Percentiles rank a stretch among this genome's conserved stretches.
phyloP scores from a whole-genome alignment of 805 yeast genomes.

The Metschnikowia reukaufii region DNA sequence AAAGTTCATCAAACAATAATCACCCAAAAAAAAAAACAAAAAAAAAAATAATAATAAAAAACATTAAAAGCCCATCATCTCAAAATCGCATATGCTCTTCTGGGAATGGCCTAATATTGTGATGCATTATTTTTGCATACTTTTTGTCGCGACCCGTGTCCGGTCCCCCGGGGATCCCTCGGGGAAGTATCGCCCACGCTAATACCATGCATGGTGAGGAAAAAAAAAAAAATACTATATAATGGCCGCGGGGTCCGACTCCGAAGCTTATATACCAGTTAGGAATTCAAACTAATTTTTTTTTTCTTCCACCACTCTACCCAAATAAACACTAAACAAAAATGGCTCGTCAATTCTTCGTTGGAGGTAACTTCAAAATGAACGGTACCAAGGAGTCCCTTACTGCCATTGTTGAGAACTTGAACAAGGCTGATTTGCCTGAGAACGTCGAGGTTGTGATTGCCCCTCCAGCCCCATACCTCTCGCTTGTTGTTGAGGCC shows the following conservation, averaged over 20 bases:
- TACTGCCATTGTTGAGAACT: slow-evolving; percentile 75
- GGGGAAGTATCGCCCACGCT: slow-evolving; percentile 14
- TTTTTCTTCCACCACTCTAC: not conserved
- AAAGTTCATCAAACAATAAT: too few species aligned
- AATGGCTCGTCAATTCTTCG: slow-evolving; percentile 89
- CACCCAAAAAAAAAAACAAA: too few species aligned
- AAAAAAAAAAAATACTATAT: slow-evolving; percentile 8
- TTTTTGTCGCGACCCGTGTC: slow-evolving; percentile 2
- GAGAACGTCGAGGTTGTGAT: slow-evolving; percentile 86
- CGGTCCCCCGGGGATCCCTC: slow-evolving; percentile 6
- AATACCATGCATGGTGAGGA: slow-evolving; percentile 4
- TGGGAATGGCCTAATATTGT: not conserved
- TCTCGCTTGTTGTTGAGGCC: slow-evolving; percentile 67
- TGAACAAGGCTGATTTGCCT: slow-evolving; percentile 77
- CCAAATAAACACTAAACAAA: slow-evolving; percentile 12
- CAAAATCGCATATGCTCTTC: not conserved
- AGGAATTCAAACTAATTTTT: not conserved
- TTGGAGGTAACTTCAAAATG: slow-evolving; percentile 99
- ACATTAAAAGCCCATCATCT: not conserved
- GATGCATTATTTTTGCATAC: not conserved
- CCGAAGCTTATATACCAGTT: slow-evolving; percentile 5
- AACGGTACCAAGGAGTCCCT: slow-evolving; percentile 91
- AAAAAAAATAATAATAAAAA: not conserved
- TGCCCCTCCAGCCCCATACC: slow-evolving; percentile 94
- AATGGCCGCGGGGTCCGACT: slow-evolving; percentile 10